Conservation (phyloP, 768 basidiomycete genomes). For the Leccinum fibrillosum region DNA sequence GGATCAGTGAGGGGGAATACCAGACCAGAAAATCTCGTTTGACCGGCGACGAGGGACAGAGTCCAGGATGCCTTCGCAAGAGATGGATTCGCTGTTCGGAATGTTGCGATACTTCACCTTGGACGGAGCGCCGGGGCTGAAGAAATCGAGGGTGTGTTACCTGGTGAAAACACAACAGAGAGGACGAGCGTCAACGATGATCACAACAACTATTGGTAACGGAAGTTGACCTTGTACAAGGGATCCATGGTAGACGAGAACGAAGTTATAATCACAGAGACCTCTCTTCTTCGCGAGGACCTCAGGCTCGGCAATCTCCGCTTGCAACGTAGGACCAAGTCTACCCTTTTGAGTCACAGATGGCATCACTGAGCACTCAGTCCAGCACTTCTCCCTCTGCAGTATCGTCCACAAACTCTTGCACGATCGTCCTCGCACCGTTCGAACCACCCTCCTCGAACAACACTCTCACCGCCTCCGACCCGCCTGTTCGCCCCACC, state of each 20-base stretch:
- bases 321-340: too few species aligned
- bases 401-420: not conserved
- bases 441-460: conserved; percentile 11
- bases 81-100: too few species aligned
- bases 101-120: too few species aligned
- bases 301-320: too few species aligned
- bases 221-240: conserved; percentile 6
- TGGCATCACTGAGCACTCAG: not conserved
- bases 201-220: not conserved
- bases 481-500: conserved; percentile 44
- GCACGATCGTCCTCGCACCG: not conserved
- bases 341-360: too few species aligned
- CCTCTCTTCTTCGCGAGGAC: conserved; percentile 2
- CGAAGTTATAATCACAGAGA: not conserved
- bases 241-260: not conserved
- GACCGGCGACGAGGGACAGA: too few species aligned
- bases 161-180: not conserved
- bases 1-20: too few species aligned
- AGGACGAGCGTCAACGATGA: not conserved
- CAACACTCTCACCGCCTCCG: conserved; percentile 40
- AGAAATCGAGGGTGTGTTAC: not conserved
- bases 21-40: too few species aligned
- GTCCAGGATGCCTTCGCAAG: too few species aligned
- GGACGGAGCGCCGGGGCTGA: too few species aligned
- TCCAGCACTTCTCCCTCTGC: not conserved